Conservation (phyloP, 192 early-diverging fungal species). For the Entophlyctis luteolus region DNA sequence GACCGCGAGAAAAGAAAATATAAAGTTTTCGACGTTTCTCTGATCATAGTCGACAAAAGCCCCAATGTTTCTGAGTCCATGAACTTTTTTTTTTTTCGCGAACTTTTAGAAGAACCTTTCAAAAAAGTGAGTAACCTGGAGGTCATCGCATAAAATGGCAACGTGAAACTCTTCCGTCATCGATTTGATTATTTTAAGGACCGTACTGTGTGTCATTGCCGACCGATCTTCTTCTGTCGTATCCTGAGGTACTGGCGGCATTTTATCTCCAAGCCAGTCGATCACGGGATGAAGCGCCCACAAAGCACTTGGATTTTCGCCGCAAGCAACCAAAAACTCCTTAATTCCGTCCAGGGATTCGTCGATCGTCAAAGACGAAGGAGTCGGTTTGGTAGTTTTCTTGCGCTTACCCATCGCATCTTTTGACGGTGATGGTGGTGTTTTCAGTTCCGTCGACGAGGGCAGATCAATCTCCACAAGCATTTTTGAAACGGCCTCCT, state of each 20-base stretch:
- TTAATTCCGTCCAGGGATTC: constrained; percentile 12
- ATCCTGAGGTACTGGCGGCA: not conserved
- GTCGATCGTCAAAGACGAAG: not conserved
- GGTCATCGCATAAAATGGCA: constrained; percentile 24
- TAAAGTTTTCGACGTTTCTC: constrained; percentile 9
- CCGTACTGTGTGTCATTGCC: not conserved
- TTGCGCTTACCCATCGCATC: not conserved
- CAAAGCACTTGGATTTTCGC: constrained; percentile 1
- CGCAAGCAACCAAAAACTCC: constrained; percentile 19
- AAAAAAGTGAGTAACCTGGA: constrained; percentile 7
- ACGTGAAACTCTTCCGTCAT: constrained; percentile 23
- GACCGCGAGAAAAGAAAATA: constrained; percentile 21
- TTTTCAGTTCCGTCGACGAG: not conserved
- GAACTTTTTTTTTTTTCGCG: constrained; percentile 5
- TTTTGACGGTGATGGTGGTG: not conserved
- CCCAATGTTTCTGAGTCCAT: constrained; percentile 21
- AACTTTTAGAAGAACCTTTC: not conserved
- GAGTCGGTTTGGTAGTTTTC: constrained; percentile 11
- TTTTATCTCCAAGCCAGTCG: constrained; percentile 20
- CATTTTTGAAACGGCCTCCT: not conserved
- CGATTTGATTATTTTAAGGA: constrained; percentile 21
- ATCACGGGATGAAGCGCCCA: constrained; percentile 12
- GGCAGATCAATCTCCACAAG: not conserved
- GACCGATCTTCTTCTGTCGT: not conserved
- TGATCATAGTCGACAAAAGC: constrained; percentile 6